Conservation (phyloP, 352 stramenopile genomes). For the Globisporangium spiculum region DNA sequence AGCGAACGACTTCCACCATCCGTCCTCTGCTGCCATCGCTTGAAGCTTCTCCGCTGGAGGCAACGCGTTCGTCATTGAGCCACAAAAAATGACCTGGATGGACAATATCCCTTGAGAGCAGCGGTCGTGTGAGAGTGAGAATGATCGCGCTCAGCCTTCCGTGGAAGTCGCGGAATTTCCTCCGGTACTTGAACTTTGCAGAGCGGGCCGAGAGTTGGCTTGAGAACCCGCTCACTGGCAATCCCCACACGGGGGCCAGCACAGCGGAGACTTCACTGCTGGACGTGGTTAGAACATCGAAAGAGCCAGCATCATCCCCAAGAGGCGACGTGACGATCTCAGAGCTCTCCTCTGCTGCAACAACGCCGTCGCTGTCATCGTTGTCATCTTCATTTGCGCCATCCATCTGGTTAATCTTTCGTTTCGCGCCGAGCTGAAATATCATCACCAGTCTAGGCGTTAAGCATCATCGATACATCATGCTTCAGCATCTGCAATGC, state of each 20-base stretch:
- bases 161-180: slow-evolving; percentile 32
- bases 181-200: slow-evolving; percentile 37
- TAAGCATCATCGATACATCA: neutral
- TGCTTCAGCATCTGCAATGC: neutral
- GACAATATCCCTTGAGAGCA: slow-evolving; percentile 24
- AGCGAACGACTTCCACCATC: slow-evolving; percentile 31
- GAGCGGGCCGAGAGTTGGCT: slow-evolving; percentile 43
- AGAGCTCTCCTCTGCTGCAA: neutral
- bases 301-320: neutral
- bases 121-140: slow-evolving; percentile 37
- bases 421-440: slow-evolving; percentile 12
- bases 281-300: slow-evolving; percentile 4
- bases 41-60: neutral
- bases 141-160: slow-evolving; percentile 37
- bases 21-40: slow-evolving; percentile 13
- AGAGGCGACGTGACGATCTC: neutral
- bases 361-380: neutral
- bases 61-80: slow-evolving; percentile 17
- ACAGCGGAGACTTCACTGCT: slow-evolving; percentile 13
- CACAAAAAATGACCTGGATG: slow-evolving; percentile 37
- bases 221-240: slow-evolving; percentile 39
- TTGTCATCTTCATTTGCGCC: slow-evolving; percentile 5
- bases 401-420: slow-evolving; percentile 16
- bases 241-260: slow-evolving; percentile 32
- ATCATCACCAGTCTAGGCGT: neutral